phyloP scores from a whole-genome alignment of 768 basidiomycete genomes.

The Gymnopilus junonius region DNA sequence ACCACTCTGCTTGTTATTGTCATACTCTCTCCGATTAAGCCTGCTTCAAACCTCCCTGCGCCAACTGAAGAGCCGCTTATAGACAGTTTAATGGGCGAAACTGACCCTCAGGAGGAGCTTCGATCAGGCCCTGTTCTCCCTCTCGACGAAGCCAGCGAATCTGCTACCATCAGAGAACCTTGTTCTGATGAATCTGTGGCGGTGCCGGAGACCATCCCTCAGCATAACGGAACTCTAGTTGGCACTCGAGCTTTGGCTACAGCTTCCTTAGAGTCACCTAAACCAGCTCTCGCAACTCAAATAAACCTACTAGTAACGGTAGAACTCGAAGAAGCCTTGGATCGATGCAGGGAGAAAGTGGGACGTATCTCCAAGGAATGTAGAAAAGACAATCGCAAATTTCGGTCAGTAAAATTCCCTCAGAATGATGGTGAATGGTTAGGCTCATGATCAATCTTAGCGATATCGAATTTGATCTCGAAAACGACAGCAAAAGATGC shows the following conservation, averaged over 20 bases:
- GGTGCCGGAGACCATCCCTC: background rate
- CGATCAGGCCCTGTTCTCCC: background rate
- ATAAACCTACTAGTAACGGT: constrained; percentile 50
- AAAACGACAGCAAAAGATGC: constrained; percentile 43
- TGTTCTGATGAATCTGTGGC: background rate
- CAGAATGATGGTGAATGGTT: background rate
- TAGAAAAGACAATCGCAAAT: constrained; percentile 45
- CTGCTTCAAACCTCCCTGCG: background rate
- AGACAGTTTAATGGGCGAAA: background rate
- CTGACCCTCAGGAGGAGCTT: background rate
- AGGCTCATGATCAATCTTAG: constrained; percentile 24
- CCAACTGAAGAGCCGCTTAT: background rate
- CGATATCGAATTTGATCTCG: constrained; percentile 56
- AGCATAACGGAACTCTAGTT: too few relatives aligned
- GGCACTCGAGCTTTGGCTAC: too few relatives aligned
- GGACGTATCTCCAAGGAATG: constrained; percentile 48
- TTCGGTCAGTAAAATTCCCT: constrained; percentile 36
- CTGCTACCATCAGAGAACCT: background rate
- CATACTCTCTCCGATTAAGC: background rate
- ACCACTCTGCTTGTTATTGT: background rate
- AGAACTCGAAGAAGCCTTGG: constrained; percentile 49
- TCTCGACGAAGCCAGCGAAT: background rate
- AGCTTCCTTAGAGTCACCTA: background rate
- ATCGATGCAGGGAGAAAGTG: constrained; percentile 45
- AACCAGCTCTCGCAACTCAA: constrained; percentile 21